phyloP scores from a whole-genome alignment of 2,329 filamentous ascomycete species.

The Neocatenulostroma microsporum region DNA sequence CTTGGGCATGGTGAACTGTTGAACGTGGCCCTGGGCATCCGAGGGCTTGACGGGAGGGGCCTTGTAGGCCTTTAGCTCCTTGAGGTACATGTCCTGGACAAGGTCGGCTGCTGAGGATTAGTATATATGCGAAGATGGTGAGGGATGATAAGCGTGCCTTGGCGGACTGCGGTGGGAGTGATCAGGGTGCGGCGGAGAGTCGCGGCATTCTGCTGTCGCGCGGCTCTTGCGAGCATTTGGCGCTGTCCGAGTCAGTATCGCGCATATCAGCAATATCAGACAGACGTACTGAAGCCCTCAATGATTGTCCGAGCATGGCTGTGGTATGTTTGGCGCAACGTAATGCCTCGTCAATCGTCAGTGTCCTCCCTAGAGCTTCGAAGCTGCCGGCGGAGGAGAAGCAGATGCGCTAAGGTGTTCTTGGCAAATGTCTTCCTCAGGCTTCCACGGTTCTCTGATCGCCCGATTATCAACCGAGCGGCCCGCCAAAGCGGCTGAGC shows the following conservation, averaged over 20 bases:
- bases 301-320: conserved; percentile 53
- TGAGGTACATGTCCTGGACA: conserved; percentile 95
- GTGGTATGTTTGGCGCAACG: conserved; percentile 14
- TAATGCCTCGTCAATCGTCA: neutral
- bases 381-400: neutral
- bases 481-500: neutral
- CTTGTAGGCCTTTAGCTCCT: conserved; percentile 95
- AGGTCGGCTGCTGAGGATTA: conserved; percentile 63
- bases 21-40: conserved; percentile 84
- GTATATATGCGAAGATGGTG: conserved; percentile 6
- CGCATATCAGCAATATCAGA: conserved; percentile 23
- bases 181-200: conserved; percentile 56
- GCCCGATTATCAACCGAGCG: too few species aligned
- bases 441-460: too few species aligned
- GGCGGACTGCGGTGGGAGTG: conserved; percentile 52
- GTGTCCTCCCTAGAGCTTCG: neutral
- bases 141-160: conserved; percentile 43
- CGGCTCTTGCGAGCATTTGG: conserved; percentile 53
- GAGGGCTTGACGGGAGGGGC: conserved; percentile 69
- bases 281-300: conserved; percentile 53
- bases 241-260: conserved; percentile 39
- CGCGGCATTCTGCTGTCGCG: conserved; percentile 48
- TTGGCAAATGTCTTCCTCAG: too few species aligned
- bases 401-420: neutral
- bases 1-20: conserved; percentile 74